Evolutionary conservation across 2,329 filamentous ascomycete species (phyloP).

Genomic region (Juglanconis oblonga): DNA sequence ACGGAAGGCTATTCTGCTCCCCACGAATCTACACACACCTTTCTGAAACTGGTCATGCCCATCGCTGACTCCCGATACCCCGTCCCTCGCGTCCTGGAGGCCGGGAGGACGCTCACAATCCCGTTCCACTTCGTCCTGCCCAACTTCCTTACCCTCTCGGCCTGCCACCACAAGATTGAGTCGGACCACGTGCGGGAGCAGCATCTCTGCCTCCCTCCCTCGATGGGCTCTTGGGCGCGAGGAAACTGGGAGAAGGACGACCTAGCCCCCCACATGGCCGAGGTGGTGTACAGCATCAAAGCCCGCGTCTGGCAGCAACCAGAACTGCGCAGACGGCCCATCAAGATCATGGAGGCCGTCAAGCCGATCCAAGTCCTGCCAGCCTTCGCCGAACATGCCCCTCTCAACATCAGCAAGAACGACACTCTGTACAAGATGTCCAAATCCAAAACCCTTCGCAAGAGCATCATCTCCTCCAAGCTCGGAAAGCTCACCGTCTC

Average conservation of each 20-base stretch:
- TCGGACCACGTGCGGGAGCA: conserved; percentile 46
- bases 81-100: conserved; percentile 43
- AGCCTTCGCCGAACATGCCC: conserved; percentile 45
- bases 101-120: conserved; percentile 46
- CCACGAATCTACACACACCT: conserved; percentile 47
- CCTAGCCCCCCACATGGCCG: conserved; percentile 52
- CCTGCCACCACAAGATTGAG: conserved; percentile 49
- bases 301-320: conserved; percentile 39
- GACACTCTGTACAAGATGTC: conserved; percentile 49
- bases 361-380: conserved; percentile 53
- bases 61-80: conserved; percentile 47
- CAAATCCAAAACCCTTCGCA: conserved; percentile 52
- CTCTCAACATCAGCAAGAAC: conserved; percentile 44
- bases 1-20: conserved; percentile 50
- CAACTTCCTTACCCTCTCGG: conserved; percentile 53
- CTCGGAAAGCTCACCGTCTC: conserved; percentile 46
- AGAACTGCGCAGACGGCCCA: conserved; percentile 20
- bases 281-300: conserved; percentile 51
- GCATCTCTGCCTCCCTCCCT: conserved; percentile 53
- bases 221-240: conserved; percentile 31
- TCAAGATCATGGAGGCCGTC: conserved; percentile 38
- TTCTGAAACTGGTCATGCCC: conserved; percentile 56
- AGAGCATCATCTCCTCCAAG: conserved; percentile 50
- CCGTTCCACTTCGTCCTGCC: conserved; percentile 61
- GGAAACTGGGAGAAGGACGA: conserved; percentile 53